Conservation (phyloP, 1,284 basidiomycete genomes). For the Rhodofomes roseus region DNA sequence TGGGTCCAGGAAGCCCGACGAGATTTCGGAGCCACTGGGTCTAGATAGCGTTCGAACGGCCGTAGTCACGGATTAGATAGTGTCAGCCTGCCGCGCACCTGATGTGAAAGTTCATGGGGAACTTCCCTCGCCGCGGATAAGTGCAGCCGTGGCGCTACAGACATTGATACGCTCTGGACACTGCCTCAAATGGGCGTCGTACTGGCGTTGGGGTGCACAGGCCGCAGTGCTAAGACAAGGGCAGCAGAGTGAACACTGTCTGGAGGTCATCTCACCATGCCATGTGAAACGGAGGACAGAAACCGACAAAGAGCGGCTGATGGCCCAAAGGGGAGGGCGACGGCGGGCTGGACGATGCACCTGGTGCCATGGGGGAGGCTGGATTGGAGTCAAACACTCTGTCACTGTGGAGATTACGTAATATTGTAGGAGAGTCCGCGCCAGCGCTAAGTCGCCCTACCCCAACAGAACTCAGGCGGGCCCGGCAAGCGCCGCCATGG, state of each 20-base stretch:
- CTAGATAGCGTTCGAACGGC: too few species aligned
- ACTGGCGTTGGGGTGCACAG: background rate
- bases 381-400: background rate
- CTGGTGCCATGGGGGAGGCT: background rate
- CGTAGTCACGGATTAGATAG: too few species aligned
- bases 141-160: background rate
- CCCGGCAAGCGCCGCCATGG: conserved; percentile 7
- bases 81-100: background rate
- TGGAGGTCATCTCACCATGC: too few species aligned
- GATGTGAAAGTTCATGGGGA: background rate
- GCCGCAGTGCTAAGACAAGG: background rate
- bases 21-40: too few species aligned
- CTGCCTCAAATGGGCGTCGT: background rate
- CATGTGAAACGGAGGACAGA: too few species aligned
- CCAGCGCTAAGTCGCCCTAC: conserved; percentile 3
- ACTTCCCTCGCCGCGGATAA: background rate
- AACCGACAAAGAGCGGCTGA: too few species aligned
- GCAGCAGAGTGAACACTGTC: background rate
- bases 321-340: background rate
- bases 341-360: background rate
- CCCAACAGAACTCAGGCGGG: conserved; percentile 3
- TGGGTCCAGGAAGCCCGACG: too few species aligned
- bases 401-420: background rate
- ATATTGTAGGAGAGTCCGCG: background rate
- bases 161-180: background rate